These are phyloP conservation scores for Glycine soja DNA, from an alignment of 306 rosid species.

Conservation along the genomic window DNA sequence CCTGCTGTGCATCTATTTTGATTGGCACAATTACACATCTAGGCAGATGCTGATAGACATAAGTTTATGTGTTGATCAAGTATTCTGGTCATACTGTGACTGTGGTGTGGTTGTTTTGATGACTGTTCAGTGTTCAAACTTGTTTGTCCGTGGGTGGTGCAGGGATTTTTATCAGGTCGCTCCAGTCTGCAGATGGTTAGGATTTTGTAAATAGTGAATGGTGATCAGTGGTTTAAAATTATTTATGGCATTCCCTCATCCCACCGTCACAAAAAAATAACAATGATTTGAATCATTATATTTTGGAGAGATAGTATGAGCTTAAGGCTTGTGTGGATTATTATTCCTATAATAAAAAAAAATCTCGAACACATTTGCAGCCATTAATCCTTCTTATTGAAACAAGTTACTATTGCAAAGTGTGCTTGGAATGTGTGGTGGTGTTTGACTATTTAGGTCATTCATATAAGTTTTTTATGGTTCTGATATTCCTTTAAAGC, in stretches of 20 bases:
- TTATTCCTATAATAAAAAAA: not conserved
- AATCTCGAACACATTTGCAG: not conserved
- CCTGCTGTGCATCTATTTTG: conserved; percentile 11
- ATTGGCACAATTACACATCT: not conserved
- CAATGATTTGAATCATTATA: not conserved
- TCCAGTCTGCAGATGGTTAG: not conserved
- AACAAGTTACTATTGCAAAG: not conserved
- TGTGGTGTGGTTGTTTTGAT: conserved; percentile 2
- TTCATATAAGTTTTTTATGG: not conserved
- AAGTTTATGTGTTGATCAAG: conserved; percentile 4
- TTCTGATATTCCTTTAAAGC: not conserved
- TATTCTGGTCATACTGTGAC: conserved; percentile 22
- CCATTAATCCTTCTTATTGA: conserved; percentile 7
- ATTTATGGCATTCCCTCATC: not conserved
- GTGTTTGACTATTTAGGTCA: not conserved
- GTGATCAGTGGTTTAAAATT: conserved; percentile 1
- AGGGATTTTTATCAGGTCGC: not conserved
- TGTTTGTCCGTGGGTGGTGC: not conserved
- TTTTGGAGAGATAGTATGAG: conserved; percentile 9
- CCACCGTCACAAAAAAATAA: not conserved
- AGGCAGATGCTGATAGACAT: conserved; percentile 9
- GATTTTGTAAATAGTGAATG: not conserved
- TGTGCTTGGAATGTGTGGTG: not conserved
- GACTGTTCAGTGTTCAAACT: not conserved
- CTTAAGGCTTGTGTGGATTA: conserved; percentile 14